phyloP scores from a whole-genome alignment of 768 basidiomycete genomes.

The Hygrocybe punicea region DNA sequence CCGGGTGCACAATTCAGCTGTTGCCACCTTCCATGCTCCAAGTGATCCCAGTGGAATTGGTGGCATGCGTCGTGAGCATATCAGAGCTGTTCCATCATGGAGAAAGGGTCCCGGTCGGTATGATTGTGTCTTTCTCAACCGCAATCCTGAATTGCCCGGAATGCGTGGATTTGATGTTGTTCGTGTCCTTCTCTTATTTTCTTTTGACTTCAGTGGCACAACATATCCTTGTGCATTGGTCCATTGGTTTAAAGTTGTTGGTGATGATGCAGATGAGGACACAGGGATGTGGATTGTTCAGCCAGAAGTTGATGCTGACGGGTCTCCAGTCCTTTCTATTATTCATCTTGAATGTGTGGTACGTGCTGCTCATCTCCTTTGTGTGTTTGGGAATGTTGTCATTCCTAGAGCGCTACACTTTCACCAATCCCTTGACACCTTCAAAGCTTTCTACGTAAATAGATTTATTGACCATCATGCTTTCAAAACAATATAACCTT shows the following conservation, averaged over 20 bases:
- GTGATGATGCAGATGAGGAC: conserved; percentile 8
- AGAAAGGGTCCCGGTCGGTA: conserved; percentile 2
- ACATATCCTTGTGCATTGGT: conserved; percentile 12
- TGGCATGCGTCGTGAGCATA: conserved; percentile 28
- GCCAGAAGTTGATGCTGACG: conserved; percentile 13
- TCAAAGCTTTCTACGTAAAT: conserved; percentile 20
- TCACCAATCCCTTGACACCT: neutral
- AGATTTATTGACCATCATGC: conserved; percentile 10
- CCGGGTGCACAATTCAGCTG: conserved; percentile 12
- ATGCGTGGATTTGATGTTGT: conserved; percentile 28
- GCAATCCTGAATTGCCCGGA: conserved; percentile 9
- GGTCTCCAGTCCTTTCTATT: neutral
- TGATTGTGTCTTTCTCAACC: conserved; percentile 28
- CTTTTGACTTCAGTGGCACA: neutral
- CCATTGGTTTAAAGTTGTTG: conserved; percentile 7
- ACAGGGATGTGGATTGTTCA: conserved; percentile 19
- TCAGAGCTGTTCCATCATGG: conserved; percentile 13
- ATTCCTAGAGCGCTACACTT: conserved; percentile 8
- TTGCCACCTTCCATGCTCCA: conserved; percentile 23
- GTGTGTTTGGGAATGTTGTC: conserved; percentile 12
- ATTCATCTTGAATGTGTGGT: conserved; percentile 30
- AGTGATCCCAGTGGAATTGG: conserved; percentile 24
- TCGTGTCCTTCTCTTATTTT: conserved; percentile 28
- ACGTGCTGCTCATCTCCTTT: conserved; percentile 6
- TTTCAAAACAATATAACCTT: no score